These are phyloP conservation scores for Microbotryomycetes sp. DNA, from an alignment of 1,284 basidiomycete genomes.

Conservation along the genomic window DNA sequence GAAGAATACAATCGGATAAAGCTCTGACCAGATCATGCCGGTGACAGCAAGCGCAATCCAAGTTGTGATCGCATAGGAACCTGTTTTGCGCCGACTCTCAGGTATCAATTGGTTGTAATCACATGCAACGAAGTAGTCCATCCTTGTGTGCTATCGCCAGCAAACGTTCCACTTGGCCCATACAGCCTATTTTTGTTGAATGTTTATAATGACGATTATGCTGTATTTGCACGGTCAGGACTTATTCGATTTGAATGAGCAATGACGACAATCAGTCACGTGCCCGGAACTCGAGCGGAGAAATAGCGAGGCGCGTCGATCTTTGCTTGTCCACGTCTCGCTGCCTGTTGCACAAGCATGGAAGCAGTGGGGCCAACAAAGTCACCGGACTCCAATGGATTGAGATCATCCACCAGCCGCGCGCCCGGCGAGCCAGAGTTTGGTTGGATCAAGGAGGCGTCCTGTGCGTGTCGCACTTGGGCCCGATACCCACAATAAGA, in stretches of 20 bases:
- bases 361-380: too few relatives aligned
- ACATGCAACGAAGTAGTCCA: not conserved
- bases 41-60: not conserved
- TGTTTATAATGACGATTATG: too few relatives aligned
- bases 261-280: too few relatives aligned
- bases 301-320: not conserved
- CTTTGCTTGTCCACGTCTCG: not conserved
- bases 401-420: not conserved
- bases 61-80: not conserved
- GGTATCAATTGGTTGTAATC: not conserved
- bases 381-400: too few relatives aligned
- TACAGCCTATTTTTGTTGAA: too few relatives aligned
- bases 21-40: not conserved
- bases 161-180: not conserved
- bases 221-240: too few relatives aligned
- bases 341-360: too few relatives aligned
- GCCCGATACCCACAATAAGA: not conserved
- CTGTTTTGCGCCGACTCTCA: not conserved
- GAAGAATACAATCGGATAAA: not conserved
- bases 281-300: too few relatives aligned
- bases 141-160: not conserved
- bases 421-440: not conserved
- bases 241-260: too few relatives aligned
- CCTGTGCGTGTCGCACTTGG: conserved; percentile 5
- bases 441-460: conserved; percentile 8